Evolutionary conservation across 768 basidiomycete genomes (phyloP), one percentile per base, ranked within the genome.

Genomic region (Russula abietina): DNA sequence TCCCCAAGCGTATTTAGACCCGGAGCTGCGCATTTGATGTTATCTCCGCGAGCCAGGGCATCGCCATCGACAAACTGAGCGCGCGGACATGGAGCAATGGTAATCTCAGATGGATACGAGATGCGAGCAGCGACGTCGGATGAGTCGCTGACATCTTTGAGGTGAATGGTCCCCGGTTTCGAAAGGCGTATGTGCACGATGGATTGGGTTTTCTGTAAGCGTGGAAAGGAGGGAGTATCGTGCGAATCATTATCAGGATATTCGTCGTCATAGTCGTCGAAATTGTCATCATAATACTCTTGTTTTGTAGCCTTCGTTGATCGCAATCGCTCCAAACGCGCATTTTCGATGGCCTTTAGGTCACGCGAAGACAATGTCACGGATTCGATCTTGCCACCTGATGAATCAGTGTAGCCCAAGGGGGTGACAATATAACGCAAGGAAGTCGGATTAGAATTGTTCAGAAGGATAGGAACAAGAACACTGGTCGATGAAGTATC

Each of bases 401-500:
- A 71, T 28, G 77, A 75, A 30, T 72, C 80, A 69, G 66, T 77
- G 61, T 78, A 75, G 11, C 78, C 85, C 28, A 94, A 79, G 1
- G 90, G 84, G 1, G 84, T 81, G 9, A 93, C 73, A 4, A 86
- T 86, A 71, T 95, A 97, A 60, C 79, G 81, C 55, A 97, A 75
- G 57, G 80, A 79, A 14, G 79, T 78, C 4, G 91, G 81, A n/a
- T 79, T 80, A 10, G 95, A 93, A 74, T 96, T 95, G 76, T 98
- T 97, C 72, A 97, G 81, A 50, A 95, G 79, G 38, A 97, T 75
- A 1, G 95, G 95, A 52, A 97, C 76, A 57, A 92, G 81, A 33
- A 89, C 82, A 49, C 77, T 76, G 57, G 79, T 77, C 8, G 75
- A 73, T 11, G 80, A 75, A 11, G 78, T 72, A 1, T 87, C 77